These are phyloP conservation scores for Populus nigra DNA, from an alignment of 345 rosid species.

Conservation along the genomic window DNA sequence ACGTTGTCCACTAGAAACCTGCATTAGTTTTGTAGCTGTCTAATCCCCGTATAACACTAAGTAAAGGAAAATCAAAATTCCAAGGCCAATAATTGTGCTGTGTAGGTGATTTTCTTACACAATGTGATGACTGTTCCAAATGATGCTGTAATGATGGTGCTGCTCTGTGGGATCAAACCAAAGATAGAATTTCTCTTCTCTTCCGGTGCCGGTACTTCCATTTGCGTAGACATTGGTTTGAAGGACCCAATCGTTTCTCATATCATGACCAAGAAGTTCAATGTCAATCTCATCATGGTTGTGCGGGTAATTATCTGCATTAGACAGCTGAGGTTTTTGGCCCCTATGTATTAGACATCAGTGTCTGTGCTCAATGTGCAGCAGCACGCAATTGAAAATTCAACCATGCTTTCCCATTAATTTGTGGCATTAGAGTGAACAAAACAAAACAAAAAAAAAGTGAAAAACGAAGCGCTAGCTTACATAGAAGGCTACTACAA, in stretches of 20 bases:
- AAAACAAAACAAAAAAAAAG: neutral
- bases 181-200: constrained; percentile 89
- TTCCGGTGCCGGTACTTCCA: constrained; percentile 71
- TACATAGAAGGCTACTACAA: constrained; percentile 93
- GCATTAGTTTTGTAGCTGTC: neutral
- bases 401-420: neutral
- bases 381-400: neutral
- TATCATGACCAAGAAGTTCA: constrained; percentile 78
- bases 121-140: constrained; percentile 80
- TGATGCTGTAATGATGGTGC: constrained; percentile 73
- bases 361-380: neutral
- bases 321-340: constrained; percentile 54
- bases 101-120: constrained; percentile 46
- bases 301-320: constrained; percentile 62
- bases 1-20: constrained; percentile 81
- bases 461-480: constrained; percentile 10
- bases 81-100: neutral
- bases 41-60: no score
- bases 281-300: constrained; percentile 90
- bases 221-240: constrained; percentile 83
- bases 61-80: neutral
- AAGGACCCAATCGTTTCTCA: constrained; percentile 71
- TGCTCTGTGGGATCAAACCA: constrained; percentile 86
- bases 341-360: neutral
- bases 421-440: neutral